These are phyloP conservation scores for Suillus fuscotomentosus DNA, from an alignment of 768 basidiomycete species.

Conservation along the genomic window DNA sequence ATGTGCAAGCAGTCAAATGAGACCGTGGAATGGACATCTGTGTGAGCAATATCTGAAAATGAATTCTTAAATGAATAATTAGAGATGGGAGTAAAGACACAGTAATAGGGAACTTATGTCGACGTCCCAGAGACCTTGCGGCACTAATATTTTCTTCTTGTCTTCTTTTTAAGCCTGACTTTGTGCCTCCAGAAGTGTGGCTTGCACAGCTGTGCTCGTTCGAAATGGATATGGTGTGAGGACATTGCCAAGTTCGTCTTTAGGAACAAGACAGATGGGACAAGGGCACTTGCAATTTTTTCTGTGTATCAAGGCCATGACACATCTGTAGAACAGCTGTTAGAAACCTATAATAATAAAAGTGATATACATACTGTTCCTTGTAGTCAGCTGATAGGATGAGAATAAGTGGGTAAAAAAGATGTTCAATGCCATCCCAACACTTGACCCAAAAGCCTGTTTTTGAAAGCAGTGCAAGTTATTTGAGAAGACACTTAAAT, in stretches of 20 bases:
- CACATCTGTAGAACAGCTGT: conserved; percentile 19
- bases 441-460: conserved; percentile 20
- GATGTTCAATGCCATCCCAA: conserved; percentile 26
- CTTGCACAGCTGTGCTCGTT: conserved; percentile 17
- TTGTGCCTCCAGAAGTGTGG: conserved; percentile 12
- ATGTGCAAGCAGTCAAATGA: conserved; percentile 41
- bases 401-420: conserved; percentile 33
- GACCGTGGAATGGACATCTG: conserved; percentile 31
- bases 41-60: conserved; percentile 34
- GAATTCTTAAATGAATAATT: conserved; percentile 17
- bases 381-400: conserved; percentile 43
- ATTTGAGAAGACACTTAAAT: conserved; percentile 8
- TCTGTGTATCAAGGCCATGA: conserved; percentile 36
- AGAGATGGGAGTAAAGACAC: not conserved
- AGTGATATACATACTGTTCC: conserved; percentile 35
- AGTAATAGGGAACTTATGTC: conserved; percentile 8
- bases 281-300: conserved; percentile 28
- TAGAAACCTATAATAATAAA: not conserved
- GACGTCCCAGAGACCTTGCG: conserved; percentile 13
- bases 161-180: conserved; percentile 6
- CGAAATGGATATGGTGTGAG: conserved; percentile 2
- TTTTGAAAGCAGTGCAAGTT: not conserved
- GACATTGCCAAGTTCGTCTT: conserved; percentile 21
- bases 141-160: conserved; percentile 16
- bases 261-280: conserved; percentile 36